Base-by-base conservation (phyloP, 2,329 filamentous ascomycete species). In the Diaporthe eres region DNA sequence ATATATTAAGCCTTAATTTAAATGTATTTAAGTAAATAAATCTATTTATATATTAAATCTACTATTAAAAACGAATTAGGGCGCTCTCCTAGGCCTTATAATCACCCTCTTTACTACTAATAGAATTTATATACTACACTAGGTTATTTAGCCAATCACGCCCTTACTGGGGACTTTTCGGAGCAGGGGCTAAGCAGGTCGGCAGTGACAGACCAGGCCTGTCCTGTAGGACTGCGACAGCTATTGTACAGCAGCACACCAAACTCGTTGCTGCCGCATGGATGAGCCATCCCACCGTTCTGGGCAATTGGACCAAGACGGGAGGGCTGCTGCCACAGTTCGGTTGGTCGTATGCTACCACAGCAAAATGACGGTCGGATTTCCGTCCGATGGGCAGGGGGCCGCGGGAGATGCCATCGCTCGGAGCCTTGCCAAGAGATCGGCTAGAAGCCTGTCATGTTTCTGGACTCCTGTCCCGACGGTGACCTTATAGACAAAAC, bases 381-480 rank as follows among this genome's bases (percentile, higher is more conserved):
- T 53, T 68, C 65, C 65, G 65, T 68, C 65, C 34, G 44, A 68
- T 53, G 47, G 47, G 15, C 31, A 49, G 49, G 31, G 63, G 63
- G 22, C 63, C 28, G 47, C 31, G 47, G 63, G 5, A 68, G 47
- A 68, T 28, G 44, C 13, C 63, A 51, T 53, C 63, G 39, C 63
- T 37, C 22, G n/a, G 10, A 25, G 65, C 65, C 65, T 47, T 68
- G 65, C 63, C 63, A 68, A 68, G 63, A 68, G 63, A 53, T 68
- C 47, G 47, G 44, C 63, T 53, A 51, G 63, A 68, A 51, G 44
- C 65, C 47, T 68, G 65, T 53, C 65, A 68, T 28, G 65, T 68
- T 68, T 68, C 47, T 68, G 65, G 63, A 68, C 17, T 34, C 10
- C 63, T 34, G 4, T 39, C 34, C 57, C 10, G 19, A 34, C 17